A percentile compares a stretch with the other conserved stretches of the same genome.
phyloP scores from a whole-genome alignment of 805 yeast species.

The Metschnikowia colocasiae region DNA sequence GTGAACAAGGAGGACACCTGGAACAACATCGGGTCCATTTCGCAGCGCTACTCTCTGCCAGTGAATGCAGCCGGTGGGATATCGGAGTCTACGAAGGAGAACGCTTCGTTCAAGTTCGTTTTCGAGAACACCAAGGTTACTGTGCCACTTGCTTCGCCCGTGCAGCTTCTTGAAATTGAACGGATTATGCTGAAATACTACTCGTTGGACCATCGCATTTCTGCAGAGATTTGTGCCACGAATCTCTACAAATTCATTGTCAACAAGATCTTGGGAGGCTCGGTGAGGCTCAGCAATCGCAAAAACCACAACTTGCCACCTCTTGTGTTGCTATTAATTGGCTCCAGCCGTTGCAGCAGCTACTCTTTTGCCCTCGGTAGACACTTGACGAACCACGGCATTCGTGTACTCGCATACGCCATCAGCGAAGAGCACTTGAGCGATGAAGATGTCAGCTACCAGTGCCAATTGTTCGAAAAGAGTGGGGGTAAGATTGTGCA shows the following conservation, averaged over 20 bases:
- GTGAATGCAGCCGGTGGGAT: slow-evolving; percentile 4
- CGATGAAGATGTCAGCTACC: slow-evolving; percentile 45
- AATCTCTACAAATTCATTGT: slow-evolving; percentile 60
- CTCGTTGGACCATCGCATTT: slow-evolving; percentile 44
- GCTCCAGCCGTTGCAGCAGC: slow-evolving; percentile 73
- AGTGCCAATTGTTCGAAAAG: slow-evolving; percentile 52
- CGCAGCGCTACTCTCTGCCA: slow-evolving; percentile 18
- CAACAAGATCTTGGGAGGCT: slow-evolving; percentile 61
- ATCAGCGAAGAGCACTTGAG: slow-evolving; percentile 30
- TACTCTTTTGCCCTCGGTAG: slow-evolving; percentile 77
- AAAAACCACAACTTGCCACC: slow-evolving; percentile 77
- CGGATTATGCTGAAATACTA: slow-evolving; percentile 48
- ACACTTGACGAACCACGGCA: slow-evolving; percentile 69
- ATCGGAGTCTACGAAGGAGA: slow-evolving; percentile 1
- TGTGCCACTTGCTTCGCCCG: slow-evolving; percentile 66
- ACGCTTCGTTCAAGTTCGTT: slow-evolving; percentile 9
- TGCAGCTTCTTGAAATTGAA: slow-evolving; percentile 76
- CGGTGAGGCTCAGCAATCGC: slow-evolving; percentile 53
- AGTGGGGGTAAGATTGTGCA: slow-evolving; percentile 63
- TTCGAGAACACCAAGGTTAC: slow-evolving; percentile 17
- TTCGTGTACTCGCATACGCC: slow-evolving; percentile 57
- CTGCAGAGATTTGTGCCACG: slow-evolving; percentile 66
- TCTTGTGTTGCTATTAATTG: slow-evolving; percentile 62
- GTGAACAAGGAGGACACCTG: slow-evolving; percentile 44
- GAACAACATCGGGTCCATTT: slow-evolving; percentile 41